Evolutionary conservation across 1,284 basidiomycete species (phyloP), one percentile per base, ranked within the genome.

Genomic region (Leccinum variabile): DNA sequence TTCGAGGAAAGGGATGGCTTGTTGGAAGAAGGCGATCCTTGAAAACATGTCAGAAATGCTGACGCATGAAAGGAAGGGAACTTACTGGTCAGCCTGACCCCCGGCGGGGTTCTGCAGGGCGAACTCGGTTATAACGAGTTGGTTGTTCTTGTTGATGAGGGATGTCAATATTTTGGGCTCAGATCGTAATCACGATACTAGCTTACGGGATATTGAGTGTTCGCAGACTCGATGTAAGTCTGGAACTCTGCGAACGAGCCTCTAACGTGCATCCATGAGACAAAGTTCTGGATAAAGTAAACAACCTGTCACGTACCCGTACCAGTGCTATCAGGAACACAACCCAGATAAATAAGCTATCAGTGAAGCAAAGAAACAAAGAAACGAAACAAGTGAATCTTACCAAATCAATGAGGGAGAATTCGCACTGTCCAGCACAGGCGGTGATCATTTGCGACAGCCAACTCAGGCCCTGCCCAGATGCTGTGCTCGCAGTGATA

Each of bases 31-130:
- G n/a, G 59, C 0, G n/a, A 74, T 37, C 63, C 76, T 75, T 58
- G 46, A 39, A 30, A 8, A 35, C 13, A 16, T 3, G 14, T 73
- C 50, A 73, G 35, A 18, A 2, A 18, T 4, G 30, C 13, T 10
- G 1, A n/a, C 2, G 4, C 11, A 37, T 14, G 28, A 33, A 59
- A 8, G 5, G 6, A 10, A 41, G 10, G 10, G 2, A 11, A 56
- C 77, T 54, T 33, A 78, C 75, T 78, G 77, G 56, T 50, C 76
- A 10, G 68, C 60, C 55, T 76, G 76, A 7, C 75, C 70, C 53
- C 71, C 76, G 39, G 74, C 3, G 1, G 75, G 75, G 32, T 72
- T 70, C 39, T 66, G 57, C 7, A 78, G 72, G 30, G 74, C 76
- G 30, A 77, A 77, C 57, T 76, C 76, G 16, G 65, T 68, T 41